Percentiles rank a stretch among this genome's conserved stretches.
These are phyloP conservation scores for Aureobasidium sp. DNA, from an alignment of 2,329 filamentous ascomycete species.

Conservation along the genomic window DNA sequence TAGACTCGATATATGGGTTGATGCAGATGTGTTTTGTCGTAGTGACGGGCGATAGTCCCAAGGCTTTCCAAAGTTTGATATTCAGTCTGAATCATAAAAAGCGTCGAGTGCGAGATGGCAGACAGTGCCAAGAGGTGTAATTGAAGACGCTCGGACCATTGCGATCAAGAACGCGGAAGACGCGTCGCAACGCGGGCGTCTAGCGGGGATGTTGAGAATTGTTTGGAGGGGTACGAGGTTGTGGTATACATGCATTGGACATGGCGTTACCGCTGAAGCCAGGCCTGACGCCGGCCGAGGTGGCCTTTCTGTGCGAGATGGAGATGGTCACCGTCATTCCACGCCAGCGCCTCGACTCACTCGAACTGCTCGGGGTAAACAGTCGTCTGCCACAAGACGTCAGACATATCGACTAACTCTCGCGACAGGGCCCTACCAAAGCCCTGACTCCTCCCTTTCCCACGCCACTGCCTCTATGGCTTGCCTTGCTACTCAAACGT, in stretches of 20 bases:
- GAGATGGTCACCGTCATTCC: slow-evolving; percentile 89
- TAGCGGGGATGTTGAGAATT: not conserved
- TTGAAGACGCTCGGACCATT: not conserved
- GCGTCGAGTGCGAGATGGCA: not conserved
- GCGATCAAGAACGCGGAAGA: not conserved
- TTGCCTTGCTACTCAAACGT: slow-evolving; percentile 88
- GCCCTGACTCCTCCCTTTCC: slow-evolving; percentile 73
- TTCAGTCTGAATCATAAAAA: not conserved
- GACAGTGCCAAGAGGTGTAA: not conserved
- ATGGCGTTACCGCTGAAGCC: slow-evolving; percentile 57
- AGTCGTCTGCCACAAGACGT: slow-evolving; percentile 16
- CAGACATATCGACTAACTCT: not conserved
- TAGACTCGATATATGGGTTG: not conserved
- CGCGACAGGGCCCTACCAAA: slow-evolving; percentile 64
- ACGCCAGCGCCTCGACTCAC: slow-evolving; percentile 77
- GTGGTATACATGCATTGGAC: slow-evolving; percentile 5
- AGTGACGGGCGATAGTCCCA: not conserved
- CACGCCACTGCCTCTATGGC: slow-evolving; percentile 77
- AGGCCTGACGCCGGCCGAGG: slow-evolving; percentile 74
- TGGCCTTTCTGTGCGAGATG: slow-evolving; percentile 95
- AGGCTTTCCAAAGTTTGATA: not conserved
- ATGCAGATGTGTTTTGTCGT: not conserved
- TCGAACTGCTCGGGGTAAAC: slow-evolving; percentile 78
- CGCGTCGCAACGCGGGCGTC: not conserved
- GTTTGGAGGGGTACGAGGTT: not conserved